phyloP scores from a whole-genome alignment of 2,329 filamentous ascomycete genomes.

The Orbilia javanica region DNA sequence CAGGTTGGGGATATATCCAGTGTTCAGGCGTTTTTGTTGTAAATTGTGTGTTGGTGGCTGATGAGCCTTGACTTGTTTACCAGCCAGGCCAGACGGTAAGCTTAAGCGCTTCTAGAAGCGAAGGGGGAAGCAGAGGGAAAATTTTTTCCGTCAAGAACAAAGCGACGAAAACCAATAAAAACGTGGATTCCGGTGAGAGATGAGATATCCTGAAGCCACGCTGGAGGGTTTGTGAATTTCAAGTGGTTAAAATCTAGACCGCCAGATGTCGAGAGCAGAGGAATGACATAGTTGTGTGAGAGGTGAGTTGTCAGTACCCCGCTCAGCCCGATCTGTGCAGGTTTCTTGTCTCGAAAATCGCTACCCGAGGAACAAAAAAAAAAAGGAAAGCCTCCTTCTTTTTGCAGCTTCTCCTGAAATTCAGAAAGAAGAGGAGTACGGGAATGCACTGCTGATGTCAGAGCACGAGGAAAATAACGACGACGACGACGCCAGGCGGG shows the following conservation, averaged over 20 bases:
- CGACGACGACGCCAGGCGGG: constrained; percentile 44
- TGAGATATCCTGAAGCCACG: constrained; percentile 33
- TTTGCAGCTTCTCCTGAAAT: constrained; percentile 36
- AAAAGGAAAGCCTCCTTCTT: no score
- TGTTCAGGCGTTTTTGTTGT: constrained; percentile 24
- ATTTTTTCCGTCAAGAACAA: neutral
- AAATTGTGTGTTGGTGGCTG: constrained; percentile 48
- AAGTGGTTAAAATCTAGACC: constrained; percentile 34
- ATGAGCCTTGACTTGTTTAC: constrained; percentile 1
- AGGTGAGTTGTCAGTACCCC: constrained; percentile 47
- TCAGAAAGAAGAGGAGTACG: constrained; percentile 9
- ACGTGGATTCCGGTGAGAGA: constrained; percentile 5
- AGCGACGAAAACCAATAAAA: constrained; percentile 13
- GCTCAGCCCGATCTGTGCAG: constrained; percentile 29
- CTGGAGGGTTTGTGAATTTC: constrained; percentile 23
- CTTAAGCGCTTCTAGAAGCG: constrained; percentile 5
- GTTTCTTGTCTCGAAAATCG: neutral
- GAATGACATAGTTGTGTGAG: constrained; percentile 53
- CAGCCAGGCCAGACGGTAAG: constrained; percentile 19
- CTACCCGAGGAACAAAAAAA: constrained; percentile 5
- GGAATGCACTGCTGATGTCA: constrained; percentile 22
- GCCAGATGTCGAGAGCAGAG: constrained; percentile 35
- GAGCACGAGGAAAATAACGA: constrained; percentile 3
- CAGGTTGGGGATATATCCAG: constrained; percentile 31
- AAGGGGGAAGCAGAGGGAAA: neutral